Percentiles rank a stretch among this genome's conserved stretches.
Evolutionary conservation across 1,139 yeast genomes (phyloP).

Genomic region (Williopsis jadinii): DNA sequence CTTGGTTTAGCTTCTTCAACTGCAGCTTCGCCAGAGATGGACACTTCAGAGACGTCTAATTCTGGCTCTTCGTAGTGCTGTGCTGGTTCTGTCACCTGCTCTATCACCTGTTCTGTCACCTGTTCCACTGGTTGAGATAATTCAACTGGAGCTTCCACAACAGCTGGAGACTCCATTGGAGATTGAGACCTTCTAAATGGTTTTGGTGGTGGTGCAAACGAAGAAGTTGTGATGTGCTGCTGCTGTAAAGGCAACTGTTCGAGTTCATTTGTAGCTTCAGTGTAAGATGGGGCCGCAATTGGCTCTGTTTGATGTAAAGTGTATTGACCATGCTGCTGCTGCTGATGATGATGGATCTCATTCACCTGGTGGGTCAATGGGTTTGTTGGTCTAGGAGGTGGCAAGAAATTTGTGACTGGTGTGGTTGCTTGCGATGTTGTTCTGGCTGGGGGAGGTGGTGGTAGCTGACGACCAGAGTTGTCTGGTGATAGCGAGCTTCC

Average conservation of each 20-base stretch:
- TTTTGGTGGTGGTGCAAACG: constrained; percentile 25
- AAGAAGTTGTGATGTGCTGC: not conserved
- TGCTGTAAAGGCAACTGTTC: not conserved
- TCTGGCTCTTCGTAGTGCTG: too few relatives aligned
- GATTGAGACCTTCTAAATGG: constrained; percentile 17
- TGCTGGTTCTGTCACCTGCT: too few relatives aligned
- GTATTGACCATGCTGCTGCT: not conserved
- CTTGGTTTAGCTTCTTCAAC: too few relatives aligned
- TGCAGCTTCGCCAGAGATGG: too few relatives aligned
- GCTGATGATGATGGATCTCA: not conserved
- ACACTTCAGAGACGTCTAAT: too few relatives aligned
- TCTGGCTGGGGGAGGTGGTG: constrained; percentile 5
- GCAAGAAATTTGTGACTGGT: constrained; percentile 8
- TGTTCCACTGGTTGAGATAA: too few relatives aligned
- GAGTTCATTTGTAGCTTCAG: too few relatives aligned
- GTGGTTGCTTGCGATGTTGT: not conserved
- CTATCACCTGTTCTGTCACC: too few relatives aligned
- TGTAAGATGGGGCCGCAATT: not conserved
- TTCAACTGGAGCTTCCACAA: too few relatives aligned
- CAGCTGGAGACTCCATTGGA: not conserved
- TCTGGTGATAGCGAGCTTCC: not conserved
- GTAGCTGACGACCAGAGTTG: not conserved
- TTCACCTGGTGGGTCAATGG: constrained; percentile 4
- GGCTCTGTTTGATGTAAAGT: not conserved
- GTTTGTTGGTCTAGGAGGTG: constrained; percentile 18